These are phyloP conservation scores for thale cress (Arabidopsis thaliana) DNA, from an alignment of 345 rosid species.

Conservation along the genomic window TAIR10.1 NC_003074.8:16862501-16863000, in stretches of 20 bases:
- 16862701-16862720: conserved; percentile 46
- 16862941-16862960: background rate
- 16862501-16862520: conserved; percentile 51
- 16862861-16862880: no score
- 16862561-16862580: conserved; percentile 32
- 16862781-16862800: background rate
- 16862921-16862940: background rate
- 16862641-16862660: conserved; percentile 1
- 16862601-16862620: background rate
- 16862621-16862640: conserved; percentile 11
- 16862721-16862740: conserved; percentile 37
- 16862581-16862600: conserved; percentile 34
- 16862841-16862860: no score
- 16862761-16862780: conserved; percentile 7
- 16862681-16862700: conserved; percentile 45
- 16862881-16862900: no score
- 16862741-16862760: conserved; percentile 24
- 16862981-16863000: conserved; percentile 1
- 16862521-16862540: conserved; percentile 46
- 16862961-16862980: background rate
- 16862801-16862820: background rate
- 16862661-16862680: conserved; percentile 40
- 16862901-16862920: no score
- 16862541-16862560: conserved; percentile 44
- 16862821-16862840: no score